Conservation (phyloP, 2,329 filamentous ascomycete species). For the Cercospora citrullina region DNA sequence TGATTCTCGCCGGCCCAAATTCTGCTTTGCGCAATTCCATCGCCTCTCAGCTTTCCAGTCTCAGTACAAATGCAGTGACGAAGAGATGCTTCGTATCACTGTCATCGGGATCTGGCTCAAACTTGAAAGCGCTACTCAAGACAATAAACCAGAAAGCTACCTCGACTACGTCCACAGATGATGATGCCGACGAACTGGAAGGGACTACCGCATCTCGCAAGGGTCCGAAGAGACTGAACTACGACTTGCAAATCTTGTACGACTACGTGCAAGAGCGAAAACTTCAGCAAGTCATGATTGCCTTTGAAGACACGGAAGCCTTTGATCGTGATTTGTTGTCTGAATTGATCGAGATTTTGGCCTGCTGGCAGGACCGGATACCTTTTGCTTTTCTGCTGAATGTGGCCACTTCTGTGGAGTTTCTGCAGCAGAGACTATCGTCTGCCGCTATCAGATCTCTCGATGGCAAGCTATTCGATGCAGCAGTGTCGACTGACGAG, state of each 20-base stretch:
- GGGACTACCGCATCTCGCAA: constrained; percentile 32
- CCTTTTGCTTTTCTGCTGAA: constrained; percentile 77
- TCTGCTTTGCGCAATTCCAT: constrained; percentile 72
- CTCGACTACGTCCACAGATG: constrained; percentile 40
- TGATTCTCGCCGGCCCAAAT: constrained; percentile 76
- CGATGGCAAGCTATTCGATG: constrained; percentile 72
- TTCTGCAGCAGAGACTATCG: constrained; percentile 72
- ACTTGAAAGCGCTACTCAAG: constrained; percentile 71
- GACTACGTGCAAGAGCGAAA: constrained; percentile 57
- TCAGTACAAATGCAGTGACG: constrained; percentile 41
- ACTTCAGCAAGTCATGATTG: constrained; percentile 65
- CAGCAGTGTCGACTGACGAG: constrained; percentile 69
- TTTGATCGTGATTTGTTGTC: constrained; percentile 73
- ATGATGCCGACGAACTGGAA: constrained; percentile 57
- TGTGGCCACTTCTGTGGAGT: constrained; percentile 77
- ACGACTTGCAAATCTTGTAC: constrained; percentile 72
- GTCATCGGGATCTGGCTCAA: constrained; percentile 69
- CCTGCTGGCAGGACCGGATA: constrained; percentile 72
- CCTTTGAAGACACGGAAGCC: constrained; percentile 79
- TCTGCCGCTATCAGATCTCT: constrained; percentile 67
- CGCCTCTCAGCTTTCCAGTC: constrained; percentile 64
- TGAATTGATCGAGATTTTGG: constrained; percentile 68
- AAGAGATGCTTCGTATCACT: constrained; percentile 64
- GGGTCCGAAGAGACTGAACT: constrained; percentile 64
- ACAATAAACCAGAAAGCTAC: constrained; percentile 69